Conservation (phyloP, 306 rosid species). For the Trifolium repens region DNA sequence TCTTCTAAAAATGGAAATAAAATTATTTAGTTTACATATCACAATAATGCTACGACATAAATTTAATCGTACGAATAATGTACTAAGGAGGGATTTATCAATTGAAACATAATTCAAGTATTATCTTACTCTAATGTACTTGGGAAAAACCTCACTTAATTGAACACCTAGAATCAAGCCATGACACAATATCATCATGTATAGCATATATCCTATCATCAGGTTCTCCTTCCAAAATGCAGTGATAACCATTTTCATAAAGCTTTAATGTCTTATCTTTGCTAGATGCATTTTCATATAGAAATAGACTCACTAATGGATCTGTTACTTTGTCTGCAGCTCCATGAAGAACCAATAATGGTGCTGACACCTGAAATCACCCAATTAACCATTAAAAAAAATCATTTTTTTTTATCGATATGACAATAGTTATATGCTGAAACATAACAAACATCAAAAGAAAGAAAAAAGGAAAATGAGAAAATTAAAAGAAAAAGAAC, state of each 20-base stretch:
- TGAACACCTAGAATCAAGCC: constrained; percentile 68
- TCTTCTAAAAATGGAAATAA: background rate
- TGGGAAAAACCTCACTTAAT: constrained; percentile 15
- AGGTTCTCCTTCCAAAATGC: constrained; percentile 88
- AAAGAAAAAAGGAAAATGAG: background rate
- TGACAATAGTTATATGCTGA: background rate
- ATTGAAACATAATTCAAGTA: background rate
- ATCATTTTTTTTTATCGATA: constrained; percentile 1
- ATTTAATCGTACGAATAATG: background rate
- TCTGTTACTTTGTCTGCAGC: constrained; percentile 84
- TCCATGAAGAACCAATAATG: constrained; percentile 83
- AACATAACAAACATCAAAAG: background rate
- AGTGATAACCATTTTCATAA: constrained; percentile 69
- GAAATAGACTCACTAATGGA: constrained; percentile 78
- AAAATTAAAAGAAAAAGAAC: constrained; percentile 43
- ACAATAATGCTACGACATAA: background rate
- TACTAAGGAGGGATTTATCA: background rate
- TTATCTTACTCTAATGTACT: background rate
- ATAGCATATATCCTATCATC: constrained; percentile 68
- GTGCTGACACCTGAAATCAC: constrained; percentile 68
- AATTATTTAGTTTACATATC: no score
- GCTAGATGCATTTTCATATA: constrained; percentile 74
- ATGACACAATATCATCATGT: constrained; percentile 68
- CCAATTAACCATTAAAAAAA: background rate
- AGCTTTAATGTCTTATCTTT: constrained; percentile 72